Evolutionary conservation across 192 early-diverging fungal genomes (phyloP).

Genomic region (Backusella australiensis): DNA sequence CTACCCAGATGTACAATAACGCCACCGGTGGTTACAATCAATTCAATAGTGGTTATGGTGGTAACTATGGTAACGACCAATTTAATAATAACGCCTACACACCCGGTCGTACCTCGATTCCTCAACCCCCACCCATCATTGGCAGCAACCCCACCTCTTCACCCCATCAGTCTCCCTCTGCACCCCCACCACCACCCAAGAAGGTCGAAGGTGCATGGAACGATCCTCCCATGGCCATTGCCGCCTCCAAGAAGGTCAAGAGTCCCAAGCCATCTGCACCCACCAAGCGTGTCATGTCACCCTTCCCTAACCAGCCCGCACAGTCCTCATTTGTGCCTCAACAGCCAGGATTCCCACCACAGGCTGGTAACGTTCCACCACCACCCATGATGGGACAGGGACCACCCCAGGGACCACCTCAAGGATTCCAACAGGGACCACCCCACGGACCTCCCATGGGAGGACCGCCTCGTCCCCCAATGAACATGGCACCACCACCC

Average conservation of each 20-base stretch:
- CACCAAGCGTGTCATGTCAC: constrained; percentile 37
- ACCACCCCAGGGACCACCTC: neutral
- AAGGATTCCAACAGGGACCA: neutral
- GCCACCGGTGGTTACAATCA: neutral
- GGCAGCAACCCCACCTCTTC: constrained; percentile 17
- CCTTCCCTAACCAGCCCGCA: constrained; percentile 35
- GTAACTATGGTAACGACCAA: neutral
- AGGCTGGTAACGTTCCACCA: neutral
- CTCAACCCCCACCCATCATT: constrained; percentile 18
- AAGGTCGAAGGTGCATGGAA: constrained; percentile 55
- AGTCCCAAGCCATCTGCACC: constrained; percentile 8
- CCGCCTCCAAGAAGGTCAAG: constrained; percentile 19
- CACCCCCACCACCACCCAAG: constrained; percentile 35
- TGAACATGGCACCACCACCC: neutral
- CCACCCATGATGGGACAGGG: constrained; percentile 12
- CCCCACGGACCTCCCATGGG: neutral
- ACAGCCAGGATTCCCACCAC: neutral
- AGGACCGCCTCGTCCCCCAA: neutral
- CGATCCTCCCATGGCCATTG: constrained; percentile 46
- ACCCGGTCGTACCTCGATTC: constrained; percentile 4
- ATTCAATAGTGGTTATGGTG: neutral
- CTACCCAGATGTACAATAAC: neutral
- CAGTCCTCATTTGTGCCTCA: constrained; percentile 12
- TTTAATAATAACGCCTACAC: neutral
- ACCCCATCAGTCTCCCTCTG: constrained; percentile 33